Percentiles rank a stretch among this genome's conserved stretches.
Conservation (phyloP, 108 stramenopile species). For the Fragilaria radians region DNA sequence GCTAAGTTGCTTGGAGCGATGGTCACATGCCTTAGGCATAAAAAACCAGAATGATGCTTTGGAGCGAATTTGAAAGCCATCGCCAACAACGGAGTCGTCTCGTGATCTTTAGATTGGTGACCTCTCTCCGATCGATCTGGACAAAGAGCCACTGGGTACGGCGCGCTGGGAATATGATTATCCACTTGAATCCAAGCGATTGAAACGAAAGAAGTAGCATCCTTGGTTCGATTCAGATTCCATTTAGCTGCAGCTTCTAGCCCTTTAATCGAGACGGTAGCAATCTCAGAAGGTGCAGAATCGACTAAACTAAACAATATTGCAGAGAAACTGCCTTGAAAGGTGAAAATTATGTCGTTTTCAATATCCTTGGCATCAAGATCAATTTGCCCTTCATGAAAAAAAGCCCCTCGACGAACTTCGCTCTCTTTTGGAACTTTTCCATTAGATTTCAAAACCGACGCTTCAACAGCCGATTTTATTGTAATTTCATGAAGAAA, state of each 20-base stretch:
- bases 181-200: slow-evolving; percentile 73
- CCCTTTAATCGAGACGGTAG: slow-evolving; percentile 41
- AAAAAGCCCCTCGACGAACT: slow-evolving; percentile 32
- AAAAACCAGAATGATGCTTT: slow-evolving; percentile 54
- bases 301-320: slow-evolving; percentile 68
- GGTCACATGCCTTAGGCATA: slow-evolving; percentile 45
- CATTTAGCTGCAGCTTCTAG: slow-evolving; percentile 47
- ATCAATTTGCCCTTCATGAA: slow-evolving; percentile 14
- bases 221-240: slow-evolving; percentile 41
- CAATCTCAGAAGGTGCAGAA: slow-evolving; percentile 55
- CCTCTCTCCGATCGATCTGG: slow-evolving; percentile 16
- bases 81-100: slow-evolving; percentile 37
- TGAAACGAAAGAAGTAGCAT: slow-evolving; percentile 34
- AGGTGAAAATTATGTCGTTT: slow-evolving; percentile 32
- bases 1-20: slow-evolving; percentile 48
- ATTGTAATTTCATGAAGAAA: not conserved
- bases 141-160: slow-evolving; percentile 64
- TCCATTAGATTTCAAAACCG: slow-evolving; percentile 5
- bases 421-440: slow-evolving; percentile 30
- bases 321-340: slow-evolving; percentile 39
- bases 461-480: slow-evolving; percentile 21
- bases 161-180: slow-evolving; percentile 65
- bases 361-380: slow-evolving; percentile 1
- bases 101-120: not conserved
- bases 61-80: slow-evolving; percentile 51